These are phyloP conservation scores for Podospora fimiseda DNA, from an alignment of 495 filamentous ascomycete species.

Conservation along the genomic window DNA sequence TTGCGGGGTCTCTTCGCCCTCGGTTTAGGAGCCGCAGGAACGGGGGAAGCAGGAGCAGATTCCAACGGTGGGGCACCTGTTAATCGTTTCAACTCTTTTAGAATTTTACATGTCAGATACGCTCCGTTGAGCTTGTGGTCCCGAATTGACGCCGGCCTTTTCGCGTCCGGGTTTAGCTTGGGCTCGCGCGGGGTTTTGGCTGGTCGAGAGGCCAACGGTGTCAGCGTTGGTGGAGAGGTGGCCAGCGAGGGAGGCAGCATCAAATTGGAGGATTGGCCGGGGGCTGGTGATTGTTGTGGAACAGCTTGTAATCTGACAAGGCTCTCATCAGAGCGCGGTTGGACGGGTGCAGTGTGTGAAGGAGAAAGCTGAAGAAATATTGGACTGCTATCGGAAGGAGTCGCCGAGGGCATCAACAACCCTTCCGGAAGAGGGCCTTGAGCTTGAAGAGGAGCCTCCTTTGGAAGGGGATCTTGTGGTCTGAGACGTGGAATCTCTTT, in stretches of 20 bases:
- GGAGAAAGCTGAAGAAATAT: not conserved
- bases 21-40: slow-evolving; percentile 1
- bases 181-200: slow-evolving; percentile 9
- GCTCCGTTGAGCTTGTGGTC: slow-evolving; percentile 33
- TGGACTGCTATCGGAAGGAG: not conserved
- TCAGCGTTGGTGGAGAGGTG: not conserved
- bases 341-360: no score
- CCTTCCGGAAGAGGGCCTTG: not conserved
- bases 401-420: not conserved
- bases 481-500: slow-evolving; percentile 2
- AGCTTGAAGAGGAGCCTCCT: not conserved
- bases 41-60: slow-evolving; percentile 5
- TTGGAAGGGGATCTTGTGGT: not conserved
- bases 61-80: slow-evolving; percentile 7
- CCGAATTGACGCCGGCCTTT: slow-evolving; percentile 28
- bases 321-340: no score
- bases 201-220: not conserved
- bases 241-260: slow-evolving; percentile 1
- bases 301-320: no score
- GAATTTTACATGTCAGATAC: slow-evolving; percentile 29
- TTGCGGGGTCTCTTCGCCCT: slow-evolving; percentile 26
- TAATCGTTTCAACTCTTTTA: slow-evolving; percentile 18
- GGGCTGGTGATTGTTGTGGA: no score
- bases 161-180: slow-evolving; percentile 27
- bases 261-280: slow-evolving; percentile 1